These are phyloP conservation scores for Zasmidium citrigriseum DNA, from an alignment of 2,329 filamentous ascomycete species.

Conservation along the genomic window DNA sequence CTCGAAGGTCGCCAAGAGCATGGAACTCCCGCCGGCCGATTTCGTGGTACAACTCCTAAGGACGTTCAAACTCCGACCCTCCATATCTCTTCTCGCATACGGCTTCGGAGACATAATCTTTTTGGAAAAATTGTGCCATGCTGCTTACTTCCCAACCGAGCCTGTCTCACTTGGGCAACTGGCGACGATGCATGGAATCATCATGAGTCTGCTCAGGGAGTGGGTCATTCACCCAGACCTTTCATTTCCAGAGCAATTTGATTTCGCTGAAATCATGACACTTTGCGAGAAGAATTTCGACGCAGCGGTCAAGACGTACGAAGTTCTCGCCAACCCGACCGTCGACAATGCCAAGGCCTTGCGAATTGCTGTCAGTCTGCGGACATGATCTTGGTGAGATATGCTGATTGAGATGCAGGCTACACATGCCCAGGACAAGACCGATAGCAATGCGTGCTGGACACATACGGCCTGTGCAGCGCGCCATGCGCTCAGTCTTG, in stretches of 20 bases:
- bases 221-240: slow-evolving; percentile 7
- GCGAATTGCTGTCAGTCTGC: slow-evolving; percentile 6
- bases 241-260: slow-evolving; percentile 1
- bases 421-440: slow-evolving; percentile 2
- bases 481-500: slow-evolving; percentile 10
- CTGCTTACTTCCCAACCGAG: slow-evolving; percentile 14
- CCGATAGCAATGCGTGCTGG: slow-evolving; percentile 11
- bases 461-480: slow-evolving; percentile 8
- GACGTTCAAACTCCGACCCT: slow-evolving; percentile 8
- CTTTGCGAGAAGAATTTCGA: slow-evolving; percentile 13
- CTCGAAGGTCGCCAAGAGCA: not conserved
- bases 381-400: not conserved
- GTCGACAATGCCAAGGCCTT: slow-evolving; percentile 11
- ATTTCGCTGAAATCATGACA: slow-evolving; percentile 2
- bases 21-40: slow-evolving; percentile 11
- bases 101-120: slow-evolving; percentile 6
- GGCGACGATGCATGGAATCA: slow-evolving; percentile 12
- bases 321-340: slow-evolving; percentile 10
- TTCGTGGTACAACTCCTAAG: slow-evolving; percentile 11
- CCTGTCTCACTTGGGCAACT: slow-evolving; percentile 10
- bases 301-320: slow-evolving; percentile 8
- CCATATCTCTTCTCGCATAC: slow-evolving; percentile 7
- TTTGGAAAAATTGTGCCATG: slow-evolving; percentile 10
- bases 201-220: slow-evolving; percentile 10
- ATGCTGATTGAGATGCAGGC: not conserved